Base-by-base conservation (phyloP, 495 filamentous ascomycete genomes). In the Barbatosphaeria neglecta region DNA sequence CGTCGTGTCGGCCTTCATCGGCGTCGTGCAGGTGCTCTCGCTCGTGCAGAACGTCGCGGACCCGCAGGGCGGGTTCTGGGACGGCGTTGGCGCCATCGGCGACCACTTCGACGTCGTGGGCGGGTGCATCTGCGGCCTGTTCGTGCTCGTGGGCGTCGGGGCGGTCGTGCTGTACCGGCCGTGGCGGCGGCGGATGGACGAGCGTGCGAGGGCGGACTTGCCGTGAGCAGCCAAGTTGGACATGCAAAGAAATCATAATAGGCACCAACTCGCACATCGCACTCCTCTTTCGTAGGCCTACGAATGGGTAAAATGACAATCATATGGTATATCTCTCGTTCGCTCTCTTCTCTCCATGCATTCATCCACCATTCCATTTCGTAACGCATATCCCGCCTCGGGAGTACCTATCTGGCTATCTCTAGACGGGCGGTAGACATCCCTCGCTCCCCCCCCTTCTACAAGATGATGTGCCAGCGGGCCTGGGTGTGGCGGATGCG, bases 101-200 rank as follows among this genome's bases (percentile, higher is more conserved):
- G 86, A 95, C 50, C 75, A 86, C 58, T 96, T 85, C 54, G 88
- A 95, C 62, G 76, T 89, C 39, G 83, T 95, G 37, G 90, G 89
- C 31, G 90, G 84, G 9, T 72, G 69, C 7, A 95, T 97, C 17
- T 93, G 86, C 51, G 87, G 80, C 3, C 70, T 83, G 0, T 97
- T 97, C 53, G 60, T 95, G 7, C 53, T 94, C 0, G 81, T 85
- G 37, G 90, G 90, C 0, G 59, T 73, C 0, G 58, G 82, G 4
- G 87, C 85, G 43, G 78, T 92, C 0, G 4, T 87, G 0, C 50
- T 81, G 1, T 95, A 95, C 54, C 72, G 72, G 46, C 85, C 84
- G 0, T 95, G 89, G 90, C 69, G 86, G 44, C 65, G 76, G 17
- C 47, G 62, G 24, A 61, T 61, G 46, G 66, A 69, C n/a, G 16